Conservation (phyloP, 2,329 filamentous ascomycete genomes). For the Sporothrix globosa region DNA sequence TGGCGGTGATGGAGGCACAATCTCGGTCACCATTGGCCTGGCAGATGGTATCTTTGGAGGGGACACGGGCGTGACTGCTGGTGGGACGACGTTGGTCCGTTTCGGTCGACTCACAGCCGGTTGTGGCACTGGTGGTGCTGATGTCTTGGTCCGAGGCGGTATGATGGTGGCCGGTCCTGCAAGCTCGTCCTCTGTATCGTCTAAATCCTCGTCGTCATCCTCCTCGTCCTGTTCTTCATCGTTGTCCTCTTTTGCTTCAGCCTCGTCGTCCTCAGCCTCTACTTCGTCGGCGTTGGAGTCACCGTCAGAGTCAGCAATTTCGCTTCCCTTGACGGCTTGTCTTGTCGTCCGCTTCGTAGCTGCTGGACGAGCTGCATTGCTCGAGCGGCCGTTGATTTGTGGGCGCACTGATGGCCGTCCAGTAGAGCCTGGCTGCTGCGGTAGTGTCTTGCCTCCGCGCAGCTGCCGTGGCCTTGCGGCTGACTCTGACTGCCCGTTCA, state of each 20-base stretch:
- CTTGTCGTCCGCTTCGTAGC: conserved; percentile 6
- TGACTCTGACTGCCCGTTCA: not conserved
- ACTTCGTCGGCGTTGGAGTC: not conserved
- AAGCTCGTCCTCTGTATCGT: conserved; percentile 24
- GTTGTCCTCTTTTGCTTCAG: not conserved
- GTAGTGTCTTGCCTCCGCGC: conserved; percentile 19
- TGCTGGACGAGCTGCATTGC: not conserved
- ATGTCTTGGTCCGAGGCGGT: not conserved
- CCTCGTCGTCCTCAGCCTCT: not conserved
- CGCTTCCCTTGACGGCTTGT: conserved; percentile 6
- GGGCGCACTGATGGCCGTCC: not conserved
- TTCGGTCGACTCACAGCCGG: not conserved
- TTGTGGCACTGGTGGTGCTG: not conserved
- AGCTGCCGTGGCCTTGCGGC: conserved; percentile 10
- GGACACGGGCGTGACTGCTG: conserved; percentile 8
- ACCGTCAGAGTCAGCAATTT: conserved; percentile 31
- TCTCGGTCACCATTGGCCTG: not conserved
- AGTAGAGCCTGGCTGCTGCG: not conserved
- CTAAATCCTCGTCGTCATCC: not conserved
- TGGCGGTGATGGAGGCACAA: not conserved
- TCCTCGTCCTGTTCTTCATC: not conserved
- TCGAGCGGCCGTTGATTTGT: not conserved
- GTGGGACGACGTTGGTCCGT: not conserved
- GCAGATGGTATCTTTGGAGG: conserved; percentile 1
- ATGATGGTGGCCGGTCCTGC: not conserved